Evolutionary conservation across 306 rosid genomes (phyloP).

Genomic region (Chamaecrista fasciculata): DNA sequence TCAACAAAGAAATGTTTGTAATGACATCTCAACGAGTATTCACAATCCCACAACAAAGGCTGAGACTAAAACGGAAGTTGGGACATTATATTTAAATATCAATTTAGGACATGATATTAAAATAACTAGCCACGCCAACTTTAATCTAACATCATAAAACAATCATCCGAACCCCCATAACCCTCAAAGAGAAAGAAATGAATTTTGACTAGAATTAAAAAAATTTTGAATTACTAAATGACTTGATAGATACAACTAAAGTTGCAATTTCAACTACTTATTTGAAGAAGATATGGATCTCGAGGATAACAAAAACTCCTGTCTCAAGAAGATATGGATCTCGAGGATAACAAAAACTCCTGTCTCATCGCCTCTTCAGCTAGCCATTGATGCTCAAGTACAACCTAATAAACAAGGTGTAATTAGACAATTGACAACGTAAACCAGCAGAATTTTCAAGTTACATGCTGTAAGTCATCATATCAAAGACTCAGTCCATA

Average conservation of each 20-base stretch:
- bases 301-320: conserved; percentile 22
- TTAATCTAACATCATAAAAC: conserved; percentile 36
- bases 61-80: conserved; percentile 17
- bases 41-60: conserved; percentile 18
- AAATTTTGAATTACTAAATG: conserved; percentile 17
- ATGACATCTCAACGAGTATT: conserved; percentile 26
- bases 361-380: conserved; percentile 40
- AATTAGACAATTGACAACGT: conserved; percentile 32
- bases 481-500: conserved; percentile 1
- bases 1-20: conserved; percentile 15
- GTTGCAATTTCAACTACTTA: conserved; percentile 49
- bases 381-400: conserved; percentile 45
- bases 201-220: conserved; percentile 1
- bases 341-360: not conserved
- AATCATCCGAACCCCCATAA: conserved; percentile 33
- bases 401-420: conserved; percentile 46
- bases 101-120: conserved; percentile 15
- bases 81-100: too few relatives aligned
- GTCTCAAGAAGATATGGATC: conserved; percentile 39
- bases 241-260: conserved; percentile 49
- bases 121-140: conserved; percentile 16
- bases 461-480: conserved; percentile 10
- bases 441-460: conserved; percentile 4
- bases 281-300: conserved; percentile 45
- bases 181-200: conserved; percentile 31